Conservation (phyloP, 2,329 filamentous ascomycete species). For the Trichoderma sp. region DNA sequence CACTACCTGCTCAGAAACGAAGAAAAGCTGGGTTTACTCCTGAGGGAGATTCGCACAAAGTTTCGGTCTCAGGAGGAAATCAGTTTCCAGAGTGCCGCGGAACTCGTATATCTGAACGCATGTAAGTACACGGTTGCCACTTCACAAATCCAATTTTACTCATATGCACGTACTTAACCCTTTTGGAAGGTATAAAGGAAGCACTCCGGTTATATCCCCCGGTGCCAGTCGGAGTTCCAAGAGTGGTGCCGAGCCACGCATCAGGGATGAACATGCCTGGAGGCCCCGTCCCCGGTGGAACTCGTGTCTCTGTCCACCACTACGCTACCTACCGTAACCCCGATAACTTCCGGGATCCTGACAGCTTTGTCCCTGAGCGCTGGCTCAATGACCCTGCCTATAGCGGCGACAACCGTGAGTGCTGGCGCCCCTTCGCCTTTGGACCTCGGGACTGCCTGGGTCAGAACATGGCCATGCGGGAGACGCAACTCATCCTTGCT, state of each 20-base stretch:
- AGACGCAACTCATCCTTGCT: not conserved
- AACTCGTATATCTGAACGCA: not conserved
- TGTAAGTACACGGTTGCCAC: not conserved
- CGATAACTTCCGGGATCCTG: not conserved
- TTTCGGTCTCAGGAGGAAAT: not conserved
- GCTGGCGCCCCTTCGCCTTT: not conserved
- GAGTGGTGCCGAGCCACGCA: not conserved
- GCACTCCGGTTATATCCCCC: not conserved
- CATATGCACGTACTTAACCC: not conserved
- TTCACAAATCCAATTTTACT: not conserved
- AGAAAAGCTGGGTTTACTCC: not conserved
- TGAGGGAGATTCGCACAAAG: not conserved
- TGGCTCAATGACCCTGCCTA: not conserved
- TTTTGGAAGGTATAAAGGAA: not conserved
- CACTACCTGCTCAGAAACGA: not conserved
- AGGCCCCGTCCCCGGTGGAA: not conserved
- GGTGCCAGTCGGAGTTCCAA: not conserved
- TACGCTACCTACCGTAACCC: not conserved
- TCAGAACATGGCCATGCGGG: not conserved
- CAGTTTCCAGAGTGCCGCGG: not conserved
- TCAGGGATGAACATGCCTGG: not conserved
- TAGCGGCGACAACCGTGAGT: not conserved
- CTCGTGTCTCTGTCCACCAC: not conserved
- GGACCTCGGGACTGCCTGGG: not conserved
- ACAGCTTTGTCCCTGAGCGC: not conserved